Evolutionary conservation across 768 basidiomycete genomes (phyloP).

Genomic region (Lactifluus volemus): DNA sequence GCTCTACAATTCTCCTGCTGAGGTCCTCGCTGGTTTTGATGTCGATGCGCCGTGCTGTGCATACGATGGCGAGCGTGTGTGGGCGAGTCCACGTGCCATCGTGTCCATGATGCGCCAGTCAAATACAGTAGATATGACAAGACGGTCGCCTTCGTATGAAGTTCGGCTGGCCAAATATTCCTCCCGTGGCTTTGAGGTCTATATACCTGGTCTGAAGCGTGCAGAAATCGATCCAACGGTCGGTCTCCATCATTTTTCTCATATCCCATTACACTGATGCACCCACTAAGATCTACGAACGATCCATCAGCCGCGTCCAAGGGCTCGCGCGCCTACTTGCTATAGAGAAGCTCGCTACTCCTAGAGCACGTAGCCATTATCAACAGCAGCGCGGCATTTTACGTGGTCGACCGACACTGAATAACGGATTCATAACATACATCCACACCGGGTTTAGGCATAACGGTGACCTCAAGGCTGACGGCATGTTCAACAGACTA

Average conservation of each 20-base stretch:
- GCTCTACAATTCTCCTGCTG: conserved; percentile 53
- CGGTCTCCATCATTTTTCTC: conserved; percentile 9
- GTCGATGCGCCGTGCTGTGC: conserved; percentile 56
- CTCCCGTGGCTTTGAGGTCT: conserved; percentile 45
- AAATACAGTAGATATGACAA: conserved; percentile 52
- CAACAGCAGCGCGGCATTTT: conserved; percentile 40
- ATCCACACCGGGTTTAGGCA: conserved; percentile 27
- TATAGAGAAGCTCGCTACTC: conserved; percentile 45
- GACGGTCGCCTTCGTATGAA: conserved; percentile 60
- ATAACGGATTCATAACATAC: neutral
- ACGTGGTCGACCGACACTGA: conserved; percentile 38
- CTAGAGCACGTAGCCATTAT: conserved; percentile 38
- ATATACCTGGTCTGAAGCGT: conserved; percentile 43
- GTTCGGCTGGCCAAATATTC: conserved; percentile 53
- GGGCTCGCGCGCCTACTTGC: conserved; percentile 56
- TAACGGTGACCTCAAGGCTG: conserved; percentile 49
- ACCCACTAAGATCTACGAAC: conserved; percentile 44
- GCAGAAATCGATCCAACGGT: conserved; percentile 52
- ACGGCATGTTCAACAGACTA: conserved; percentile 33
- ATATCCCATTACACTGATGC: neutral
- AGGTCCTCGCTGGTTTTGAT: conserved; percentile 60
- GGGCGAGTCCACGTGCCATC: conserved; percentile 51
- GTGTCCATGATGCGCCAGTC: conserved; percentile 58
- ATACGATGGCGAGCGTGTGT: conserved; percentile 46
- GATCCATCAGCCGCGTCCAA: conserved; percentile 45